A percentile compares a stretch with the other conserved stretches of the same genome.
These are phyloP conservation scores for Clonostachys rhizophaga DNA, from an alignment of 2,329 filamentous ascomycete genomes.

Conservation along the genomic window DNA sequence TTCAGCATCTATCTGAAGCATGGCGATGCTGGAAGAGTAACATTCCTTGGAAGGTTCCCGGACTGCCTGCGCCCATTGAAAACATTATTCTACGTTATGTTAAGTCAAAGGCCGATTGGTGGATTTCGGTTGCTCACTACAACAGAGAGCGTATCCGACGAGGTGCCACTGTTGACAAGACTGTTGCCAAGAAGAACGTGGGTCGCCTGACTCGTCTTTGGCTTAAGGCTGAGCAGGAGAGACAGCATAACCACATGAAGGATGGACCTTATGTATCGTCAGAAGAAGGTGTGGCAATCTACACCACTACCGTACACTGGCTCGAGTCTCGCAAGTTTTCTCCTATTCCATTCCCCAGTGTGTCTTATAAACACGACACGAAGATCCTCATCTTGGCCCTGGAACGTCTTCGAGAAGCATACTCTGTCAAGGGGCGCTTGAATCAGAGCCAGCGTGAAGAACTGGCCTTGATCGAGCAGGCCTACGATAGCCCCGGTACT, in stretches of 20 bases:
- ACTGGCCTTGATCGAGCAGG: conserved; percentile 93
- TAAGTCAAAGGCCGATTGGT: conserved; percentile 99
- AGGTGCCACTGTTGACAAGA: conserved; percentile 97
- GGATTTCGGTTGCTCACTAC: conserved; percentile 98
- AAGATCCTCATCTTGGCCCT: conserved; percentile 96
- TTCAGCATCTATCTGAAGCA: conserved; percentile 95
- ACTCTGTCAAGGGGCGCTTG: conserved; percentile 93
- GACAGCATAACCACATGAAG: conserved; percentile 99
- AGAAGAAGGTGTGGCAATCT: conserved; percentile 97
- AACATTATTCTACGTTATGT: conserved; percentile 98
- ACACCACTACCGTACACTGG: conserved; percentile 98
- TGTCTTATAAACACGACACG: conserved; percentile 99
- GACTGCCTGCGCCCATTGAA: conserved; percentile 92
- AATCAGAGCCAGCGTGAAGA: conserved; percentile 98
- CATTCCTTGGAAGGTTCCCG: conserved; percentile 98
- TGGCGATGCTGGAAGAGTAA: conserved; percentile 99
- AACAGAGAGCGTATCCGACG: conserved; percentile 95
- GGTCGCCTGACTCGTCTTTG: conserved; percentile 90
- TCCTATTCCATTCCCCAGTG: conserved; percentile 96
- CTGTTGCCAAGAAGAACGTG: conserved; percentile 98
- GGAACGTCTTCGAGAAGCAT: conserved; percentile 88
- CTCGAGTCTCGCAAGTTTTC: conserved; percentile 97
- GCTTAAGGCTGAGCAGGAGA: conserved; percentile 97
- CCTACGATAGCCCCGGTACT: conserved; percentile 95
- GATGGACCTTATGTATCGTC: conserved; percentile 98